Conservation (phyloP, 495 filamentous ascomycete species). For the Penicillium maclennaniae region DNA sequence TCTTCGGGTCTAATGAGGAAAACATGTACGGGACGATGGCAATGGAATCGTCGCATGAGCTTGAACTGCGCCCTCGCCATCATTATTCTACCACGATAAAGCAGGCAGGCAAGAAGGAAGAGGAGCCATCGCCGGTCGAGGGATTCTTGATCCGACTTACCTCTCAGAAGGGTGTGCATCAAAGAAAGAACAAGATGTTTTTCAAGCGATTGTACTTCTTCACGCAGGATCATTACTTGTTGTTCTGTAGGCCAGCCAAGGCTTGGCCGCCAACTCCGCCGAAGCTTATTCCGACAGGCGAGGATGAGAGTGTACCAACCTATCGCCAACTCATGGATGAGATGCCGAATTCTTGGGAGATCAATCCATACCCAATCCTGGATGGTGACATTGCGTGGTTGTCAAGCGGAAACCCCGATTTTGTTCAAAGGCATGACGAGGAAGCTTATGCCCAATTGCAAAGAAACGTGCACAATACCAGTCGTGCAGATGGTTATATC, state of each 20-base stretch:
- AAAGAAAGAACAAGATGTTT: conserved; percentile 61
- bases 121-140: conserved; percentile 64
- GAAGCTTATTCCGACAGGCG: conserved; percentile 33
- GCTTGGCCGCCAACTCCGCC: conserved; percentile 66
- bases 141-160: conserved; percentile 70
- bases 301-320: conserved; percentile 48
- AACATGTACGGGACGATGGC: conserved; percentile 73
- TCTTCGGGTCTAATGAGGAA: conserved; percentile 64
- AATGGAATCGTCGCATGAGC: conserved; percentile 70
- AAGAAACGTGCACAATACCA: conserved; percentile 57
- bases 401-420: conserved; percentile 37
- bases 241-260: conserved; percentile 64
- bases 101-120: conserved; percentile 34
- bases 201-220: conserved; percentile 70
- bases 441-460: conserved; percentile 60
- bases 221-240: conserved; percentile 63
- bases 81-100: conserved; percentile 61
- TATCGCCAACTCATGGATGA: conserved; percentile 54
- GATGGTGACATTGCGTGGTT: conserved; percentile 59
- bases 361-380: conserved; percentile 59
- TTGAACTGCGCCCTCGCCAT: conserved; percentile 66
- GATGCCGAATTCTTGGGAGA: conserved; percentile 58
- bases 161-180: conserved; percentile 57
- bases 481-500: conserved; percentile 62
- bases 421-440: conserved; percentile 49